Conservation (phyloP, 805 yeast genomes). For the Saccharomycodes ludwigii region DNA sequence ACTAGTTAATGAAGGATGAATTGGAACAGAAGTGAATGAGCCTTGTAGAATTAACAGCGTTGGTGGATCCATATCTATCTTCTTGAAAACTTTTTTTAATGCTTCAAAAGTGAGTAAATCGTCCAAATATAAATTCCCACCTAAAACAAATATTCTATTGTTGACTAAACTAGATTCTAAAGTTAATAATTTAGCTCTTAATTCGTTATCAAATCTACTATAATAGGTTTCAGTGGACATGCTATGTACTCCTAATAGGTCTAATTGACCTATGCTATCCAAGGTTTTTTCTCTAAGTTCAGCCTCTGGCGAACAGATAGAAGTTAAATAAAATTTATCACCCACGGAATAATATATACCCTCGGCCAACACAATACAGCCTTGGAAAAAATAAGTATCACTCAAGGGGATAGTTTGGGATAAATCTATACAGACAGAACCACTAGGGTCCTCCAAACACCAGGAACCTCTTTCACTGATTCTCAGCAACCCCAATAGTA, state of each 20-base stretch:
- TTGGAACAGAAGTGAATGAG: constrained; percentile 59
- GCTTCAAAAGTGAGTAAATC: constrained; percentile 47
- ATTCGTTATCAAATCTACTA: constrained; percentile 47
- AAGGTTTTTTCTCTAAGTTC: constrained; percentile 57
- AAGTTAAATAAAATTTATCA: constrained; percentile 56
- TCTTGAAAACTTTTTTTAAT: constrained; percentile 46
- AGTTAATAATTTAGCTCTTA: constrained; percentile 40
- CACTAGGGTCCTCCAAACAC: constrained; percentile 73
- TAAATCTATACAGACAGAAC: constrained; percentile 55
- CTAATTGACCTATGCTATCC: constrained; percentile 69
- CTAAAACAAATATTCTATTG: constrained; percentile 58
- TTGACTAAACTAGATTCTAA: constrained; percentile 44
- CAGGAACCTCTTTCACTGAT: constrained; percentile 53
- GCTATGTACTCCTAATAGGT: constrained; percentile 43
- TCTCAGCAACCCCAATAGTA: constrained; percentile 65
- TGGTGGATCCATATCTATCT: constrained; percentile 47
- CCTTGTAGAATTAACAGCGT: constrained; percentile 70
- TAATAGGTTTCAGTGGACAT: constrained; percentile 21
- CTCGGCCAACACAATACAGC: constrained; percentile 69
- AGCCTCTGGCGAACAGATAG: constrained; percentile 79
- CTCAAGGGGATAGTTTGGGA: constrained; percentile 47
- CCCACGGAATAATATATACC: constrained; percentile 71
- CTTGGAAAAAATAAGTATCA: constrained; percentile 57
- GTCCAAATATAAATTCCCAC: constrained; percentile 63
- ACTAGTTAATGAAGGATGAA: constrained; percentile 43